Evolutionary conservation across 768 basidiomycete species (phyloP), one percentile per base, ranked within the genome.

Genomic region (Termitomyces eurrhizus): DNA sequence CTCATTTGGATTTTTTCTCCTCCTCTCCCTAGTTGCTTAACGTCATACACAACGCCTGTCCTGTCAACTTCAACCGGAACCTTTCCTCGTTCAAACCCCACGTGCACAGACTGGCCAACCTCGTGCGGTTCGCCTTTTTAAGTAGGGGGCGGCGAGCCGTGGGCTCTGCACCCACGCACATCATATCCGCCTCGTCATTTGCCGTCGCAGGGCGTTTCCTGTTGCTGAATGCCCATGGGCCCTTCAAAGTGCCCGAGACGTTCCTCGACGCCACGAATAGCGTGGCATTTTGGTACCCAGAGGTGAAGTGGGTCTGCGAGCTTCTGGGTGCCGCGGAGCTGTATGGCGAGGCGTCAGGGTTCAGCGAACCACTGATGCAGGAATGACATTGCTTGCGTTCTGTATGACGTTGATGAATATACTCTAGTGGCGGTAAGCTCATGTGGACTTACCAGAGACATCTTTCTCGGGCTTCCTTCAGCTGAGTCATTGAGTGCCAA

Each of bases 31-130:
- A 72, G 69, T 61, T 74, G 7, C 63, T 68, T 14, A 46, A 57
- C 8, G 67, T 68, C 62, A 69, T 70, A 57, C 62, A 75, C 49
- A 73, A 71, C 26, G 79, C 79, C 7, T 81, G 80, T 80, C 75
- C 74, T 1, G 74, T 81, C 50, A 74, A 82, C 53, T 80, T 79
- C 60, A 80, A 75, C 55, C 57, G 77, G 39, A 68, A 67, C 4
- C 66, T 81, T 73, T 24, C 74, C 7, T 80, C 80, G 2, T 78
- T 80, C 56, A 78, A 79, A 42, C 73, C 75, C 5, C 78, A 70
- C 56, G 69, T 81, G 12, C 70, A 67, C 39, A 73, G 67, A 2
- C 62, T 75, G 6, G 69, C 71, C 16, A 77, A 79, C 56, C 66
- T 73, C 52, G 58, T 74, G 14, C 67, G 68, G 7, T 65, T 74